phyloP scores from a whole-genome alignment of 495 filamentous ascomycete species.

The Tetracladium setigerum region DNA sequence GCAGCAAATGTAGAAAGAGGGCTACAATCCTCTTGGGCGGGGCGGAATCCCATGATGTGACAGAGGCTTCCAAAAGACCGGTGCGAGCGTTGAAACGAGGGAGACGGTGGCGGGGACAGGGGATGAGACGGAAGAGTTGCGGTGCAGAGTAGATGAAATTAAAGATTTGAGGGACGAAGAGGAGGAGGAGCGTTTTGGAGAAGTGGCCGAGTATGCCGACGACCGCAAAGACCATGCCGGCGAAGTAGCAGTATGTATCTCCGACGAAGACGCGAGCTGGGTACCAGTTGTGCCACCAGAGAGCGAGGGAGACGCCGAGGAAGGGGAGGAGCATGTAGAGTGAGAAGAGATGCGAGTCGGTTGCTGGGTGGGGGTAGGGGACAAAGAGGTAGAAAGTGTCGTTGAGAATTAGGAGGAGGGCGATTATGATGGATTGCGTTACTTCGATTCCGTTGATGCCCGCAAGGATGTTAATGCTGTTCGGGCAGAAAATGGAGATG shows the following conservation, averaged over 20 bases:
- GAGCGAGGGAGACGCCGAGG: constrained; percentile 80
- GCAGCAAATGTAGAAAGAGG: constrained; percentile 52
- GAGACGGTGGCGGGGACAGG: constrained; percentile 86
- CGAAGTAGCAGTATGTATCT: constrained; percentile 99
- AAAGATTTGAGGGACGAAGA: constrained; percentile 91
- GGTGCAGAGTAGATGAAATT: constrained; percentile 92
- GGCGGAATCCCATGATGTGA: constrained; percentile 61
- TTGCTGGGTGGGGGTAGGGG: constrained; percentile 83
- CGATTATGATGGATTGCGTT: constrained; percentile 86
- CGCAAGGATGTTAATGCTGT: constrained; percentile 97
- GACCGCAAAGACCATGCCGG: constrained; percentile 97
- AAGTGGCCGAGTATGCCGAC: constrained; percentile 96
- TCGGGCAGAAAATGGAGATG: constrained; percentile 92
- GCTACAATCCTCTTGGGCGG: constrained; percentile 61
- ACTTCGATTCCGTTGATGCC: constrained; percentile 98
- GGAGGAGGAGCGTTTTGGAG: constrained; percentile 86
- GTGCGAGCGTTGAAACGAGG: constrained; percentile 80
- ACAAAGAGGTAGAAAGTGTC: constrained; percentile 73
- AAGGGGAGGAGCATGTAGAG: constrained; percentile 93
- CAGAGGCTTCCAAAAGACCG: constrained; percentile 74
- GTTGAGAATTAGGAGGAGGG: constrained; percentile 73
- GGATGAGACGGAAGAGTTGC: constrained; percentile 81
- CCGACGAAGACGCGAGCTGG: constrained; percentile 93
- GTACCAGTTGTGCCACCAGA: constrained; percentile 92
- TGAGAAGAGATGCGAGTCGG: constrained; percentile 91